Percentiles rank a stretch among this genome's conserved stretches.
These are phyloP conservation scores for Hericium rajendrae DNA, from an alignment of 768 basidiomycete species.

Conservation along the genomic window DNA sequence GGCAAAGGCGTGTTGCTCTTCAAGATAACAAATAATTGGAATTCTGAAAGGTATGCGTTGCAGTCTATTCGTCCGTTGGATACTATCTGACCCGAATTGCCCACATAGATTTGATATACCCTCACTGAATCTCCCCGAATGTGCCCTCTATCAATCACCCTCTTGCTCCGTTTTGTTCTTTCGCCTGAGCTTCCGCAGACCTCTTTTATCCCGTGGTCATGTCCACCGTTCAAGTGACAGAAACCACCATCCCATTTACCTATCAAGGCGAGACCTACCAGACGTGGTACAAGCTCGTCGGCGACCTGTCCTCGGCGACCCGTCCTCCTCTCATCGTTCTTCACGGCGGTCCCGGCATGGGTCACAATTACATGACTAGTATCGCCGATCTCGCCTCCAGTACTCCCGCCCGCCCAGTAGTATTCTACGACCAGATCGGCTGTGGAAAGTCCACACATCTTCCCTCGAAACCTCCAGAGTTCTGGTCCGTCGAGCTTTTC, in stretches of 20 bases:
- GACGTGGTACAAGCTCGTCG: conserved; percentile 22
- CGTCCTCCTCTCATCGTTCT: conserved; percentile 19
- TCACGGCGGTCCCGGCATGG: conserved; percentile 1
- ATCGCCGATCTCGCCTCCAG: conserved; percentile 14
- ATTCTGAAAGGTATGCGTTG: too few species aligned
- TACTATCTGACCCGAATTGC: too few species aligned
- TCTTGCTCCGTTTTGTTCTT: too few species aligned
- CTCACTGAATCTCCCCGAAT: too few species aligned
- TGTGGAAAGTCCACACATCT: conserved; percentile 35
- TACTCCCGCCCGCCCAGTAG: conserved; percentile 22
- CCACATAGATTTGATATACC: too few species aligned
- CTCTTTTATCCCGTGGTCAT: not conserved
- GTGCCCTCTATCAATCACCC: too few species aligned
- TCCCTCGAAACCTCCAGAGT: conserved; percentile 20
- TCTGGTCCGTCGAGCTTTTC: conserved; percentile 41
- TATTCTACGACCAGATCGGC: conserved; percentile 46
- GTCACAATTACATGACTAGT: conserved; percentile 18
- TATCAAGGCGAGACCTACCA: conserved; percentile 7
- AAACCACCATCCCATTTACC: conserved; percentile 17
- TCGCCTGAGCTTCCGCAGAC: too few species aligned
- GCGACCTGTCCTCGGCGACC: conserved; percentile 12
- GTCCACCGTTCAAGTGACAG: not conserved
- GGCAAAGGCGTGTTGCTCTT: too few species aligned
- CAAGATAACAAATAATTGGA: too few species aligned
- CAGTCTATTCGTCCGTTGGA: too few species aligned